Evolutionary conservation across 768 basidiomycete species (phyloP).

Genomic region (Udeniomyces megalosporus): DNA sequence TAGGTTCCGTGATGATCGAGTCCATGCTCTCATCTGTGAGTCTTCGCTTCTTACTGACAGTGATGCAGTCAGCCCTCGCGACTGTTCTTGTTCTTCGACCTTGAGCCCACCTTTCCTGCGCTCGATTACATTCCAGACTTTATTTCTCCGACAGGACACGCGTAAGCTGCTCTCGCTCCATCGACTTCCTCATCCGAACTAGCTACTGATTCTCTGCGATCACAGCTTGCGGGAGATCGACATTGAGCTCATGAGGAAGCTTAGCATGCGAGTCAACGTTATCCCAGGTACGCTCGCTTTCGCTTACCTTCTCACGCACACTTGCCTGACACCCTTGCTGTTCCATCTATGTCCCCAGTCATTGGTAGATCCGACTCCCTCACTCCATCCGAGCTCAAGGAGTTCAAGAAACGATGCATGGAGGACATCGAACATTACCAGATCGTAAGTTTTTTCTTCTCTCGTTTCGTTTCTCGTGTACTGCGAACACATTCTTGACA

Average conservation of each 20-base stretch:
- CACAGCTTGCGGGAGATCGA: conserved; percentile 10
- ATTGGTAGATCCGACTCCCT: conserved; percentile 85
- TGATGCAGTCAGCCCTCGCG: neutral
- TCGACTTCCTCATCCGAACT: neutral
- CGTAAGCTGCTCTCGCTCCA: no score
- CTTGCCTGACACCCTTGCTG: neutral
- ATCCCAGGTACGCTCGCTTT: conserved; percentile 45
- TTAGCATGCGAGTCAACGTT: conserved; percentile 94
- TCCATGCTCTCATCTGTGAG: conserved; percentile 69
- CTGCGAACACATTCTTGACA: neutral
- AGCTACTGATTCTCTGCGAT: neutral
- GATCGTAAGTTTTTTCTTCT: neutral
- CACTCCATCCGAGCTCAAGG: conserved; percentile 79
- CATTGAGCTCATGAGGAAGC: conserved; percentile 66
- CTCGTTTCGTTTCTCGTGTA: neutral
- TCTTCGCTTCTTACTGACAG: neutral
- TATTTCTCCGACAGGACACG: no score
- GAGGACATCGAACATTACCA: conserved; percentile 79
- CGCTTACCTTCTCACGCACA: neutral
- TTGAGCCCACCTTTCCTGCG: neutral
- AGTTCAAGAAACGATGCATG: conserved; percentile 90
- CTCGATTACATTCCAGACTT: neutral
- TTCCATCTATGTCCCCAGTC: neutral
- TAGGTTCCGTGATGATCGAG: conserved; percentile 82
- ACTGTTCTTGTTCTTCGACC: neutral